Base-by-base conservation (phyloP, 2,329 filamentous ascomycete species). In the Cladosporium sp. region DNA sequence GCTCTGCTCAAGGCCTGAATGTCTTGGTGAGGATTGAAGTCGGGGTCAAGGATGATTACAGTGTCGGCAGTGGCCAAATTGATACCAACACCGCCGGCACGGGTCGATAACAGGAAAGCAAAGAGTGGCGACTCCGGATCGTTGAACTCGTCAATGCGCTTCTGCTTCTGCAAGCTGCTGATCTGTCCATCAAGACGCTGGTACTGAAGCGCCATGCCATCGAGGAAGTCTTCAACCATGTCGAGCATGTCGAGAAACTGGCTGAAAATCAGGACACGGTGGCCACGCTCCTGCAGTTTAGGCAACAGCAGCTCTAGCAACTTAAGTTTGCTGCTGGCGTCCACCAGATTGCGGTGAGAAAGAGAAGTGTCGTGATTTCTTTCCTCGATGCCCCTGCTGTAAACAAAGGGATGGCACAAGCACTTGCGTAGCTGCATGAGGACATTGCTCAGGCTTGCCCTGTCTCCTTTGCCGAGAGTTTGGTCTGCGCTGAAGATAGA, bases 21-120 rank as follows among this genome's bases (percentile, higher is more conserved):
- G 62, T 98, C 94, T 68, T 98, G 93, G 63, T 98, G 93, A 0
- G 93, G 93, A 55, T 98, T 98, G 74, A 95, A 97, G 64, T 98
- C 93, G 0, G 89, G 89, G 60, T 98, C 91, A 57, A 97, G 82
- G 57, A 98, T 96, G 57, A 98, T 96, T 54, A 98, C 94, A 0
- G 93, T 98, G 63, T 98, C 93, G 2, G 93, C 93, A 7, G 91
- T 95, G 0, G 93, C 93, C 49, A 98, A 77, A 64, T 98, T 98
- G 73, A 98, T 98, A 13, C 93, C 94, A 0, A 98, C 92, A 61
- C 94, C 93, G 48, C 93, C 93, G 15, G 94, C 91, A 55, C 93
- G 84, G 3, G 94, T 98, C 0, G 92, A 97, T 0, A 98, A 77
- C 15, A 98, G 71, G 69, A 98, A 97, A 0, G 86, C 90, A 66